Evolutionary conservation across 768 basidiomycete species (phyloP).

Genomic region (Dendrothele bispora): DNA sequence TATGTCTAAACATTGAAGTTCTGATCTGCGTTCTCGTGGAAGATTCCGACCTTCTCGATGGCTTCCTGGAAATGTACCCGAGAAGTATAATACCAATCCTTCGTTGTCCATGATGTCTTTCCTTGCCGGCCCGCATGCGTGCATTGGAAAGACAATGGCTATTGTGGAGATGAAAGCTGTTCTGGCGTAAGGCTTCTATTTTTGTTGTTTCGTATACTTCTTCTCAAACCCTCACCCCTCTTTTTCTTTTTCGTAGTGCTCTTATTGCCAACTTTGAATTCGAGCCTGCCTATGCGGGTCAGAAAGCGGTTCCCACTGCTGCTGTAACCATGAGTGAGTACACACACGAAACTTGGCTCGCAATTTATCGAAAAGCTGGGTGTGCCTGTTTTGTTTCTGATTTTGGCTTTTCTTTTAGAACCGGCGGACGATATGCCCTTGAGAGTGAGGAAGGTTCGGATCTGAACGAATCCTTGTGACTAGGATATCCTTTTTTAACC

Average conservation of each 20-base stretch:
- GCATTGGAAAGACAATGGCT: slow-evolving; percentile 49
- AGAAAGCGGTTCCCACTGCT: slow-evolving; percentile 38
- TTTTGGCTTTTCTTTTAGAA: slow-evolving; percentile 1
- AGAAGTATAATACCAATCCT: slow-evolving; percentile 27
- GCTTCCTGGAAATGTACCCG: slow-evolving; percentile 33
- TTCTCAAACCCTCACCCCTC: neutral
- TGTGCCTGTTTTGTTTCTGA: neutral
- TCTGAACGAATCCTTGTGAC: no score
- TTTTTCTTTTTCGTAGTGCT: slow-evolving; percentile 20
- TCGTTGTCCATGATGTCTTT: slow-evolving; percentile 40
- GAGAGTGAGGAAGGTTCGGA: slow-evolving; percentile 11
- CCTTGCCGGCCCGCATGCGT: slow-evolving; percentile 44
- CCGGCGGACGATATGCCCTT: slow-evolving; percentile 20
- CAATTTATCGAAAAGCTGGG: no score
- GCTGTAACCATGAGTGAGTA: slow-evolving; percentile 51
- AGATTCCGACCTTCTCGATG: slow-evolving; percentile 43
- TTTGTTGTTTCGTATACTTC: neutral
- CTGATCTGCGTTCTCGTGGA: neutral
- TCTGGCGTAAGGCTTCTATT: slow-evolving; percentile 28
- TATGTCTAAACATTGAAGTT: no score
- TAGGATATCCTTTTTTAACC: no score
- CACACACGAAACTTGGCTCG: neutral
- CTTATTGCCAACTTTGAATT: slow-evolving; percentile 45
- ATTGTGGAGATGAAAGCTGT: slow-evolving; percentile 50
- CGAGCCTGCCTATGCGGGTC: slow-evolving; percentile 39